Percentiles rank a stretch among this genome's conserved stretches.
These are phyloP conservation scores for Populus davidiana DNA, from an alignment of 345 rosid genomes.

Conservation along the genomic window DNA sequence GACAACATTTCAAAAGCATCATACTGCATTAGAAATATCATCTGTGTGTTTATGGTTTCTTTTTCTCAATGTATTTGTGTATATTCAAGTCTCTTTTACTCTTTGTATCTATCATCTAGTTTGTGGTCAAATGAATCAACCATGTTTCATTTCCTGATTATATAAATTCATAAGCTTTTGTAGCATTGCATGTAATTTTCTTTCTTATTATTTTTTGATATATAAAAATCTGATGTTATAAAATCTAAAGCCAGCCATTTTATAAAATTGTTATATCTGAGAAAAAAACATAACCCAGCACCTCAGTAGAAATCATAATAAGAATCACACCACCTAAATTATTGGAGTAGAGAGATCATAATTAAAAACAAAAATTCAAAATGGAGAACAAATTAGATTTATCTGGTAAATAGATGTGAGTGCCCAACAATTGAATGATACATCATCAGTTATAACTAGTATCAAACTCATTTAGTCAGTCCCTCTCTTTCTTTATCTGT, in stretches of 20 bases:
- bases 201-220: neutral
- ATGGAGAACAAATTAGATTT: neutral
- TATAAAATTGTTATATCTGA: neutral
- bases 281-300: neutral
- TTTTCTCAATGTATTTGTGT: neutral
- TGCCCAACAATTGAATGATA: neutral
- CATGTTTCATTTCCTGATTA: neutral
- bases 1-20: neutral
- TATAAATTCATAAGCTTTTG: neutral
- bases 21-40: neutral
- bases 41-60: neutral
- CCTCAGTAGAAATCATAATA: neutral
- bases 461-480: neutral
- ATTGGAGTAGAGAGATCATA: neutral
- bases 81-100: no score
- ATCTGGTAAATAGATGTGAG: neutral
- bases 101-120: neutral
- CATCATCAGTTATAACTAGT: neutral
- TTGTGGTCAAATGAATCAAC: neutral
- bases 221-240: neutral
- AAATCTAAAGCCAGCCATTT: neutral
- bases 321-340: neutral
- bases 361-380: neutral
- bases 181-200: neutral
- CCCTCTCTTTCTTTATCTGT: neutral